Conservation (phyloP, 1,284 basidiomycete species). For the Anthracocystis panici-leucophaei region DNA sequence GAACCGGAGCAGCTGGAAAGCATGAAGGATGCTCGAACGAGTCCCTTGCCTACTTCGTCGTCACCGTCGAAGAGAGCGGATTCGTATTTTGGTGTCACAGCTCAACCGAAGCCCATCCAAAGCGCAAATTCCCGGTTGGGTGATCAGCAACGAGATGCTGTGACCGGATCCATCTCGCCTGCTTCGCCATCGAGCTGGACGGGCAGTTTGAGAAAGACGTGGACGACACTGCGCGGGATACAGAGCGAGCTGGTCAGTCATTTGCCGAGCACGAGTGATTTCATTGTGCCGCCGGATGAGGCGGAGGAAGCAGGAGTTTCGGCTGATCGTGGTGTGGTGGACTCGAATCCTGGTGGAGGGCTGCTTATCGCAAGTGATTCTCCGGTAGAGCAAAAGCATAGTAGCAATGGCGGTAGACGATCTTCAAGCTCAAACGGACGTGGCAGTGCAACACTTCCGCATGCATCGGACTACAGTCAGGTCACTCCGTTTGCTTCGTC, state of each 20-base stretch:
- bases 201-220: slow-evolving; percentile 53
- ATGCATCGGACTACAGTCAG: slow-evolving; percentile 50
- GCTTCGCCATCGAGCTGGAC: slow-evolving; percentile 50
- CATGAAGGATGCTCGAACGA: slow-evolving; percentile 54
- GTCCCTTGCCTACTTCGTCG: slow-evolving; percentile 35
- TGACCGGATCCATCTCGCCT: slow-evolving; percentile 13
- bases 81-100: slow-evolving; percentile 38
- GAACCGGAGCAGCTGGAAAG: slow-evolving; percentile 53
- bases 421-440: slow-evolving; percentile 10
- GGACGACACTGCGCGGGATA: slow-evolving; percentile 53
- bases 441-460: slow-evolving; percentile 19
- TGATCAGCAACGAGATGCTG: slow-evolving; percentile 14
- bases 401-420: slow-evolving; percentile 4
- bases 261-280: slow-evolving; percentile 52
- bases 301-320: slow-evolving; percentile 14
- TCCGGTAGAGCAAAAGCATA: background rate
- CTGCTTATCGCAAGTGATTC: slow-evolving; percentile 35
- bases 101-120: slow-evolving; percentile 37
- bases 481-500: slow-evolving; percentile 33
- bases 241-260: slow-evolving; percentile 48
- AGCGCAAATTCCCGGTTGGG: background rate
- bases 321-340: slow-evolving; percentile 8
- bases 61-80: slow-evolving; percentile 16
- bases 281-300: slow-evolving; percentile 47
- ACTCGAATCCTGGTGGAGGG: slow-evolving; percentile 40